Evolutionary conservation across 768 basidiomycete genomes (phyloP).

Genomic region (Mycena vitilis): DNA sequence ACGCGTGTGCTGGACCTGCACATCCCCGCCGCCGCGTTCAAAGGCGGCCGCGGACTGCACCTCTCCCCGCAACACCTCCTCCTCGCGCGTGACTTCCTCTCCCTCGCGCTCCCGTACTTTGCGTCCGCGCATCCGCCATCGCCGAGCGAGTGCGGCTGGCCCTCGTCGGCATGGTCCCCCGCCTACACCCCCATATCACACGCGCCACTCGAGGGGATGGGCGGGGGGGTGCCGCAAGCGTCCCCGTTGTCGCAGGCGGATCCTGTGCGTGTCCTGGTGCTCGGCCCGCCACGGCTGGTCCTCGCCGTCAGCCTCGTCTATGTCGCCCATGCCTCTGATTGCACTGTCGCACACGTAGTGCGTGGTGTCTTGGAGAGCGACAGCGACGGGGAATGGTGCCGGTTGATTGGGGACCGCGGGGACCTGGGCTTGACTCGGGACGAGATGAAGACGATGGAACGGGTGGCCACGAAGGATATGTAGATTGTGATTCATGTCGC

Average conservation of each 20-base stretch:
- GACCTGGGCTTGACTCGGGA: constrained; percentile 8
- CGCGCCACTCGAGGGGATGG: constrained; percentile 1
- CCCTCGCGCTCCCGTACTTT: constrained; percentile 33
- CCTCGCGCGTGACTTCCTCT: constrained; percentile 35
- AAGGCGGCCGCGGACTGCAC: background rate
- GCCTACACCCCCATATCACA: constrained; percentile 4
- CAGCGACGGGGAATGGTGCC: constrained; percentile 23
- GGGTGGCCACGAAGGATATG: constrained; percentile 21
- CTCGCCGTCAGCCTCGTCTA: constrained; percentile 28
- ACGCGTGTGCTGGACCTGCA: constrained; percentile 19
- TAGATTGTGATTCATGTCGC: background rate
- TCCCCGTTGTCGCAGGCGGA: constrained; percentile 17
- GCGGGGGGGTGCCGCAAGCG: background rate
- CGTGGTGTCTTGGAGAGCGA: constrained; percentile 27
- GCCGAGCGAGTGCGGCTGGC: background rate
- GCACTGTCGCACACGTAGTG: constrained; percentile 25
- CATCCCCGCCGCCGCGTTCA: constrained; percentile 13
- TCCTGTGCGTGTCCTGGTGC: constrained; percentile 29
- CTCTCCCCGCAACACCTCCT: constrained; percentile 24
- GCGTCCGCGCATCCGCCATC: constrained; percentile 17
- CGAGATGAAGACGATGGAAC: constrained; percentile 25
- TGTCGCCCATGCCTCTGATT: constrained; percentile 26
- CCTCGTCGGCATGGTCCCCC: background rate
- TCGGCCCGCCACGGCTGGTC: constrained; percentile 25
- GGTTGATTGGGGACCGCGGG: constrained; percentile 21